A percentile compares a stretch with the other conserved stretches of the same genome.
Evolutionary conservation across 2,329 filamentous ascomycete genomes (phyloP).

Genomic region (Capronia coronata): DNA sequence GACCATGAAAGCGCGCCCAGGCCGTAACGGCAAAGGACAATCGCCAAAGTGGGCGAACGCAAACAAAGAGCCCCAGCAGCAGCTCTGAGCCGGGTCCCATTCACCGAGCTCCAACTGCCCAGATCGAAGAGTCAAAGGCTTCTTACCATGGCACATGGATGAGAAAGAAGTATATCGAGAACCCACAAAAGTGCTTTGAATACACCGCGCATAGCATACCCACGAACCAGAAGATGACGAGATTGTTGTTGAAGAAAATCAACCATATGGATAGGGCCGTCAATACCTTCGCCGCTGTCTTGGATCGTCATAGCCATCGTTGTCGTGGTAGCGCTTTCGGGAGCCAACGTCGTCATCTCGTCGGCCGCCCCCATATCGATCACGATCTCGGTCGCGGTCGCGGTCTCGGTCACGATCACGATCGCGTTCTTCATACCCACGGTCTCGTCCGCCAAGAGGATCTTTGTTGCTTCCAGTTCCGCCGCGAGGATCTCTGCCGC

Average conservation of each 20-base stretch:
- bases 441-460: slow-evolving; percentile 64
- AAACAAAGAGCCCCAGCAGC: too few relatives aligned
- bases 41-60: too few relatives aligned
- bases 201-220: slow-evolving; percentile 35
- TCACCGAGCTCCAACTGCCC: slow-evolving; percentile 1
- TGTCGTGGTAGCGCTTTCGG: slow-evolving; percentile 67
- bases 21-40: not conserved
- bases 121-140: slow-evolving; percentile 4
- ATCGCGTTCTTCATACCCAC: slow-evolving; percentile 45
- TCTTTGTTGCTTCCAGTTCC: slow-evolving; percentile 75
- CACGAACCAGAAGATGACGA: slow-evolving; percentile 37
- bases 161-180: not conserved
- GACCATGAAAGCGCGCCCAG: not conserved
- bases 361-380: slow-evolving; percentile 38
- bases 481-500: slow-evolving; percentile 49
- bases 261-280: slow-evolving; percentile 15
- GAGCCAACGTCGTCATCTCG: slow-evolving; percentile 46
- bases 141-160: slow-evolving; percentile 15
- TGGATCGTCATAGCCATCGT: slow-evolving; percentile 70
- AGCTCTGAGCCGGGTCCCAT: not conserved
- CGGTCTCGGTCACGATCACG: slow-evolving; percentile 36
- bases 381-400: slow-evolving; percentile 28
- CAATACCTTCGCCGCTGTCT: slow-evolving; percentile 57
- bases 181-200: slow-evolving; percentile 5
- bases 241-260: slow-evolving; percentile 13